A percentile compares a stretch with the other conserved stretches of the same genome.
Evolutionary conservation across 163 green algal species (phyloP).

Genomic region (Scenedesmus sp.): DNA sequence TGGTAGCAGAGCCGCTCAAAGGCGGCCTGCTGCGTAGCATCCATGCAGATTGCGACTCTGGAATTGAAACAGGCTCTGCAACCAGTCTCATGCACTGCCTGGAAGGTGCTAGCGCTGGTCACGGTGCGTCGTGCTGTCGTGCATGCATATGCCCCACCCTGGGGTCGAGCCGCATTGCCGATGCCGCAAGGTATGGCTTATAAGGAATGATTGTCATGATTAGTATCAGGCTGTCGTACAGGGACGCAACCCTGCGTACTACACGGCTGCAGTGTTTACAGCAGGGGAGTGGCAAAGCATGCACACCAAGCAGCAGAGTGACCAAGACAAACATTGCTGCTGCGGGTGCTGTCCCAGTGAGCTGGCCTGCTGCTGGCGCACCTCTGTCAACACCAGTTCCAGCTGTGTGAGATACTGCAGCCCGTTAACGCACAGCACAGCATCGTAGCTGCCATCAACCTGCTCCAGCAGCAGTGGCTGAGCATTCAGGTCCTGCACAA

Average conservation of each 20-base stretch:
- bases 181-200: too few species aligned
- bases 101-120: too few species aligned
- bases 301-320: neutral
- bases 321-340: neutral
- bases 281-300: neutral
- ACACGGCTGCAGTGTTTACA: too few species aligned
- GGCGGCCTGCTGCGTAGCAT: neutral
- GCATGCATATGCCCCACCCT: too few species aligned
- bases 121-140: too few species aligned
- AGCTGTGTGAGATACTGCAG: conserved; percentile 49
- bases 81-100: neutral
- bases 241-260: too few species aligned
- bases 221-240: too few species aligned
- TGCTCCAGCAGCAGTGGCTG: conserved; percentile 18
- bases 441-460: neutral
- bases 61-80: too few species aligned
- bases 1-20: too few species aligned
- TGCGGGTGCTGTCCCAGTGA: neutral
- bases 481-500: conserved; percentile 44
- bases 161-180: too few species aligned
- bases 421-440: conserved; percentile 52
- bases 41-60: too few species aligned
- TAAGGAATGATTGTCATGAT: too few species aligned
- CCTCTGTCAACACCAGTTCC: conserved; percentile 39
- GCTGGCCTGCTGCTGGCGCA: neutral